Evolutionary conservation across 2,329 filamentous ascomycete species (phyloP), one percentile per base, ranked within the genome.

Genomic region (Colletotrichum agaves): DNA sequence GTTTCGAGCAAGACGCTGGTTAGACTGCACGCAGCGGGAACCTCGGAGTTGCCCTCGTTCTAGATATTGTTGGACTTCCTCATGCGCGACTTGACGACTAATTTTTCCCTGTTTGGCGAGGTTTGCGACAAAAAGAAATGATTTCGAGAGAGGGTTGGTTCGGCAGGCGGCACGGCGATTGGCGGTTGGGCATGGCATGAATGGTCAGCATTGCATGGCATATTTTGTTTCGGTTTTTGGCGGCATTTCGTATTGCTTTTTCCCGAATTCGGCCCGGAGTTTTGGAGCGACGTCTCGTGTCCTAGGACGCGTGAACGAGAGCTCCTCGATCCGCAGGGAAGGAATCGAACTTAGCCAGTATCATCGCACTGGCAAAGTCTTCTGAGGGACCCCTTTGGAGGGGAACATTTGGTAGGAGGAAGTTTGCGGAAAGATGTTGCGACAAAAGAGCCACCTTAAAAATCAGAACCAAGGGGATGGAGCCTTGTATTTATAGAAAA

Each of bases 141-240:
- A 49, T 52, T 66, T 37, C 46, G 63, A 50, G 35, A 53, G 49
- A 57, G 23, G 56, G 52, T 41, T 63, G 60, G 43, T 67, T 67
- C 37, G 41, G 21, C 55, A 59, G 27, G 46, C 58, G 47, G 31
- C 64, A 65, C 61, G 53, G 64, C 61, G 31, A 59, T 35, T 49
- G 60, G 61, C 44, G 61, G 65, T 49, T 31, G 65, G 65, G 61
- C 43, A 62, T 63, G 59, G 59, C 63, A 67, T 64, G 41, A 53
- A 55, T 21, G 64, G 61, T 67, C 62, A 61, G 65, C 66, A 69
- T 69, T 31, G 66, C 66, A 66, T 65, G 63, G 66, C 49, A 67
- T 61, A 55, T 41, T 67, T 21, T 35, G 39, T 52, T 67, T 58
- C 39, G 39, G 64, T 63, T 59, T 37, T 59, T 31, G 64, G 53